Percentiles rank a stretch among this genome's conserved stretches.
Conservation (phyloP, 352 stramenopile genomes). For the Lagenidium giganteum region DNA sequence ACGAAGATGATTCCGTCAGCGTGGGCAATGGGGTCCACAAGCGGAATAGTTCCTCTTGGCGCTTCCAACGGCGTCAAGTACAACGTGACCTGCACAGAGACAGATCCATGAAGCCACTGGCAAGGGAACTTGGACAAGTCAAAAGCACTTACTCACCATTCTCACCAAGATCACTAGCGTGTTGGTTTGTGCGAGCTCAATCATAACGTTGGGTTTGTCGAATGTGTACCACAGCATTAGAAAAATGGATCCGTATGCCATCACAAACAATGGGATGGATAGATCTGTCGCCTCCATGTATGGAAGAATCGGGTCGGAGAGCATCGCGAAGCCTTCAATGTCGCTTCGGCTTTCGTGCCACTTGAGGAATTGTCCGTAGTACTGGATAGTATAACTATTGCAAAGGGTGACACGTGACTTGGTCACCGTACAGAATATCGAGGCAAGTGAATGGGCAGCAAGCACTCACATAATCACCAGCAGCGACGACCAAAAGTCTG, state of each 20-base stretch:
- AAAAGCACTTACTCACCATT: constrained; percentile 16
- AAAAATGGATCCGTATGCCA: constrained; percentile 27
- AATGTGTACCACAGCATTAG: constrained; percentile 17
- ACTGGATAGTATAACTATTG: constrained; percentile 19
- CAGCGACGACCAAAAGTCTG: constrained; percentile 4
- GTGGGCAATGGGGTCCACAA: constrained; percentile 27
- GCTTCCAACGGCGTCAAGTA: constrained; percentile 29
- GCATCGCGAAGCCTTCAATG: constrained; percentile 16
- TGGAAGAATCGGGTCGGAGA: constrained; percentile 24
- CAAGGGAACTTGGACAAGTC: too few species aligned
- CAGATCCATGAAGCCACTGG: too few species aligned
- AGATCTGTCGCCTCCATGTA: constrained; percentile 19
- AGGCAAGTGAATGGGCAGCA: too few species aligned
- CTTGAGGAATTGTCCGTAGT: constrained; percentile 22
- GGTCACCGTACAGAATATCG: too few species aligned
- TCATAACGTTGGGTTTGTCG: constrained; percentile 27
- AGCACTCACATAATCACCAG: constrained; percentile 3
- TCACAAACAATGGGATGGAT: constrained; percentile 19
- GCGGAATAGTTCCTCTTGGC: constrained; percentile 16
- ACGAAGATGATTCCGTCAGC: constrained; percentile 21
- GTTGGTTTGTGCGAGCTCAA: constrained; percentile 27
- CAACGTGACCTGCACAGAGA: constrained; percentile 11
- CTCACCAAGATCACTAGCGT: constrained; percentile 27
- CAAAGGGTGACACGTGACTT: neutral
- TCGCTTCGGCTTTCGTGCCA: constrained; percentile 28